Conservation (phyloP, 2,329 filamentous ascomycete genomes). For the Fusarium sp. region DNA sequence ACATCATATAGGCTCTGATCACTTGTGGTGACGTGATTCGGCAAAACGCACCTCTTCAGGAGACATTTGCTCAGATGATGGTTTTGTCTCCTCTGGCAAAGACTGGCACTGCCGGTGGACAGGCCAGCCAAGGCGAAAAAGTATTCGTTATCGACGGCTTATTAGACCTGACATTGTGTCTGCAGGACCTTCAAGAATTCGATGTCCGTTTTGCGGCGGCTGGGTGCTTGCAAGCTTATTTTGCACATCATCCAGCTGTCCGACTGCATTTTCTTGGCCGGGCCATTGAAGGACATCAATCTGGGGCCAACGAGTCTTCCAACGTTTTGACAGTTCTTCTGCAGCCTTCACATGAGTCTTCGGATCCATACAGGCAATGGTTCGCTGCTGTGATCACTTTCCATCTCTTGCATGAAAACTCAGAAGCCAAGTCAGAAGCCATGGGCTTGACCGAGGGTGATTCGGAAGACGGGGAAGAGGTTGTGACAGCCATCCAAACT, state of each 20-base stretch:
- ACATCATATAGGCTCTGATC: conserved; percentile 70
- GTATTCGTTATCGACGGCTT: conserved; percentile 95
- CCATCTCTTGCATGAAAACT: conserved; percentile 84
- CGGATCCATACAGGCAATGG: conserved; percentile 89
- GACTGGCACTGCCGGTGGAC: conserved; percentile 49
- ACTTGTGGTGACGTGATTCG: conserved; percentile 91
- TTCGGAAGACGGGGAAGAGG: conserved; percentile 88
- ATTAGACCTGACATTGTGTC: conserved; percentile 80
- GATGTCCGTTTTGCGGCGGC: conserved; percentile 86
- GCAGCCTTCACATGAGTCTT: conserved; percentile 68
- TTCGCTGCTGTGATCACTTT: conserved; percentile 89
- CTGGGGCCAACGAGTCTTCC: conserved; percentile 81
- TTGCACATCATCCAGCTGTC: conserved; percentile 82
- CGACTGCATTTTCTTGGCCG: conserved; percentile 85
- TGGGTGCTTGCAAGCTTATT: conserved; percentile 93
- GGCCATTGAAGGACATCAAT: conserved; percentile 87
- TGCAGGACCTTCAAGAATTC: conserved; percentile 73
- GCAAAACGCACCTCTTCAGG: conserved; percentile 82
- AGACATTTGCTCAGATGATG: conserved; percentile 87
- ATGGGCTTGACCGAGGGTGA: conserved; percentile 91
- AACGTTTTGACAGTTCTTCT: conserved; percentile 90
- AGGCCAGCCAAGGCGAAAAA: conserved; percentile 63
- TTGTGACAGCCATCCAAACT: conserved; percentile 91
- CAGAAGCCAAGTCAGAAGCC: conserved; percentile 79
- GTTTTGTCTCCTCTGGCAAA: conserved; percentile 69